Evolutionary conservation across 176 grass and related monocot species (phyloP).

Genomic region (Typha latifolia): DNA sequence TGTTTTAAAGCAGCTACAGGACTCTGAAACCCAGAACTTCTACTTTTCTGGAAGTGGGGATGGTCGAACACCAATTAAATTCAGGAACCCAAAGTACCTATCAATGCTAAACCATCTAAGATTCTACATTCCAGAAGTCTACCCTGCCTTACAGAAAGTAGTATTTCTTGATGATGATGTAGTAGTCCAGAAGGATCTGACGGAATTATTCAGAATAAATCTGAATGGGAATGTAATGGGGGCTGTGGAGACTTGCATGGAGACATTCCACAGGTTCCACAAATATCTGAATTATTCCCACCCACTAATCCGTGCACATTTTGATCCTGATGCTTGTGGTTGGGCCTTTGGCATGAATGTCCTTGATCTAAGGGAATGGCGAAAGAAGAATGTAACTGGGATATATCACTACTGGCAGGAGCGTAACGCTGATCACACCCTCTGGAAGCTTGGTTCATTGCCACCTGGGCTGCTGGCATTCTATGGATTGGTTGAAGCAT

Average conservation of each 20-base stretch:
- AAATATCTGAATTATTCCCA: conserved; percentile 98
- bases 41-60: conserved; percentile 85
- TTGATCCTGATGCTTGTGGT: conserved; percentile 96
- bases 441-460: conserved; percentile 96
- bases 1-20: conserved; percentile 88
- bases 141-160: conserved; percentile 75
- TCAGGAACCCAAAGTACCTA: conserved; percentile 95
- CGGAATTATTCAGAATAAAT: conserved; percentile 67
- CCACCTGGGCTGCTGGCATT: conserved; percentile 92
- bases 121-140: conserved; percentile 97
- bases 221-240: conserved; percentile 96
- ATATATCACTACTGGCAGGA: conserved; percentile 99
- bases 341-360: conserved; percentile 99
- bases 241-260: conserved; percentile 99
- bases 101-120: conserved; percentile 97
- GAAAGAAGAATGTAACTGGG: conserved; percentile 88
- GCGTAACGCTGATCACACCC: conserved; percentile 79
- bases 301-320: conserved; percentile 87
- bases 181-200: conserved; percentile 78
- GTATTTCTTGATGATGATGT: conserved; percentile 98
- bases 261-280: conserved; percentile 97
- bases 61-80: conserved; percentile 72
- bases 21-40: conserved; percentile 84
- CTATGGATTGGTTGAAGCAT: conserved; percentile 76
- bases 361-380: conserved; percentile 83